A percentile compares a stretch with the other conserved stretches of the same genome.
phyloP scores from a whole-genome alignment of 2,329 filamentous ascomycete genomes.

The Diaporthe citrichinensis region DNA sequence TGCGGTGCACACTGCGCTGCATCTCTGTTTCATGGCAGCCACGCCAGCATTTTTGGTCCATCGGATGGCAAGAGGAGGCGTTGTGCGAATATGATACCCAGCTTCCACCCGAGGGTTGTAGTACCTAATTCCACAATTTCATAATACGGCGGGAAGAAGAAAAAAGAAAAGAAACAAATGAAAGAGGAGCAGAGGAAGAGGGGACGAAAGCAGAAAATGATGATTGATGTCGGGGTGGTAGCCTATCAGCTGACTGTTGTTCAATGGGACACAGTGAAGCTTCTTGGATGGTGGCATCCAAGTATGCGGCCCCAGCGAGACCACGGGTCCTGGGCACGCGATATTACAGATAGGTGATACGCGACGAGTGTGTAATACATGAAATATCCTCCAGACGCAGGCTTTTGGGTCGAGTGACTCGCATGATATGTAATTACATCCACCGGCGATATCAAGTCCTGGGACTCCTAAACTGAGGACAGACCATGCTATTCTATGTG shows the following conservation, averaged over 20 bases:
- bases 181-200: neutral
- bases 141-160: constrained; percentile 4
- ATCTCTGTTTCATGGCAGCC: constrained; percentile 14
- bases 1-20: neutral
- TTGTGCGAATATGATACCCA: constrained; percentile 40
- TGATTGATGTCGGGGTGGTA: neutral
- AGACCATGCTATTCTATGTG: neutral
- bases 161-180: constrained; percentile 7
- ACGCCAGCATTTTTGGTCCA: constrained; percentile 25
- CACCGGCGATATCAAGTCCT: neutral
- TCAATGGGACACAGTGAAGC: constrained; percentile 23
- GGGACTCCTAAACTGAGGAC: neutral
- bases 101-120: constrained; percentile 33
- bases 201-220: constrained; percentile 10
- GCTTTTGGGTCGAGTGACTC: neutral
- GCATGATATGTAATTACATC: neutral
- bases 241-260: constrained; percentile 29
- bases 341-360: constrained; percentile 26
- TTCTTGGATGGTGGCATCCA: constrained; percentile 22
- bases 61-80: constrained; percentile 37
- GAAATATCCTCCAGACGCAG: constrained; percentile 10
- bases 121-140: constrained; percentile 32
- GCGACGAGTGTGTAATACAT: constrained; percentile 31
- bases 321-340: constrained; percentile 29
- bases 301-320: constrained; percentile 12